These are phyloP conservation scores for Talaromyces marneffei DNA, from an alignment of 2,329 filamentous ascomycete genomes.

Conservation along the genomic window DNA sequence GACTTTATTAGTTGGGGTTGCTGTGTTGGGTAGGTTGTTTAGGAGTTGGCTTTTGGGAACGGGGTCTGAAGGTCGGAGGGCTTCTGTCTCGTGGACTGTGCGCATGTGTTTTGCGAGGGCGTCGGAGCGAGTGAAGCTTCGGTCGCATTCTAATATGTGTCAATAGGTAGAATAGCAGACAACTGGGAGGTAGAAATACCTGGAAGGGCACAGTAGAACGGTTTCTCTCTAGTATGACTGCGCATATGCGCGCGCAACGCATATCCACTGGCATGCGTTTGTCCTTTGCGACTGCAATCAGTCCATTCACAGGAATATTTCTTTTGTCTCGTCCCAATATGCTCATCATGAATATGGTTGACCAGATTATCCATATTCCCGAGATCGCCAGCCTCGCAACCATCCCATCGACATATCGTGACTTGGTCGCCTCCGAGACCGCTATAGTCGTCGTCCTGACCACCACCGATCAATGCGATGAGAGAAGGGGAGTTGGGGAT, in stretches of 20 bases:
- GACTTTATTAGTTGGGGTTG: slow-evolving; percentile 30
- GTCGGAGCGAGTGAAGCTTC: slow-evolving; percentile 91
- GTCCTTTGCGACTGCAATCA: slow-evolving; percentile 79
- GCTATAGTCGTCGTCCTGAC: slow-evolving; percentile 57
- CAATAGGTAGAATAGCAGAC: background rate
- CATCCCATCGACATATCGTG: slow-evolving; percentile 71
- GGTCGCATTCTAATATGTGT: slow-evolving; percentile 71
- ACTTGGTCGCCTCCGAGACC: slow-evolving; percentile 68
- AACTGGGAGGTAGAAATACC: slow-evolving; percentile 49
- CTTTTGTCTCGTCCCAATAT: slow-evolving; percentile 88
- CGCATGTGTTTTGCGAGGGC: slow-evolving; percentile 97
- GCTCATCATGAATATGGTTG: slow-evolving; percentile 81
- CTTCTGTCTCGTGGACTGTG: slow-evolving; percentile 95
- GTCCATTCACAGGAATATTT: slow-evolving; percentile 99
- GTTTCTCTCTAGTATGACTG: slow-evolving; percentile 96
- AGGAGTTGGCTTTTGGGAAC: slow-evolving; percentile 28
- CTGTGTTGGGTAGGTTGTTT: slow-evolving; percentile 29
- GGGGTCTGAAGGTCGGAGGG: slow-evolving; percentile 62
- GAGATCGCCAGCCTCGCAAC: slow-evolving; percentile 64
- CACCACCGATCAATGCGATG: slow-evolving; percentile 35
- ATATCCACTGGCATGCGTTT: slow-evolving; percentile 91
- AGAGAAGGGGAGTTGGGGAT: slow-evolving; percentile 65
- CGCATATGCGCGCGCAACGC: slow-evolving; percentile 95
- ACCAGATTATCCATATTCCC: slow-evolving; percentile 77
- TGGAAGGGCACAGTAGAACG: slow-evolving; percentile 91